Base-by-base conservation (phyloP, 2,329 filamentous ascomycete genomes). In the Bipolaris sorokiniana region DNA sequence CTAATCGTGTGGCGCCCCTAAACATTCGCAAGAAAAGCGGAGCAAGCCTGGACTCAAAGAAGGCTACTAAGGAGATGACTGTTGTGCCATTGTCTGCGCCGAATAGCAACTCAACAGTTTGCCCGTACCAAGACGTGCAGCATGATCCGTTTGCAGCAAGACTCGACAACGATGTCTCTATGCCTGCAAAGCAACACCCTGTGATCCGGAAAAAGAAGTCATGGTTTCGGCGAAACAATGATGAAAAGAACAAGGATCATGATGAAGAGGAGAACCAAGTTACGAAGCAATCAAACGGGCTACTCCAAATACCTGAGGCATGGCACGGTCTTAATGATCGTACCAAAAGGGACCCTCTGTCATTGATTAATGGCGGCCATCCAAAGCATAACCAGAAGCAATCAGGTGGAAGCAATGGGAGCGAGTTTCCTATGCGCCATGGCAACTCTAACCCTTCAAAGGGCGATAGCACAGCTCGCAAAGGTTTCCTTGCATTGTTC, bases 21-120 rank as follows among this genome's bases (percentile, higher is more conserved):
- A 83, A 81, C 47, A 82, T 87, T 40, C 80, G 82, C 46, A 87
- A 87, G 74, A 76, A 76, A 9, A 75, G 71, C 40, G 74, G 73
- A 23, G 68, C 72, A 13, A 72, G 70, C 46, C 64, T 66, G 16
- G 69, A 58, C n/a, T 37, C 48, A 13, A 65, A 74, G 36, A 66
- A 62, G 15, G 45, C 47, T 34, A 58, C 26, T 20, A 62, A 65
- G 16, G 60, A 66, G 7, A 47, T 44, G 10, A 34, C 54, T 34
- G 47, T 60, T 47, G 50, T 65, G 7, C 59, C 64, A 13, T 67
- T 63, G 64, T 52, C 62, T 38, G 61, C 51, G 11, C 60, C 63
- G 47, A 51, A 40, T 7, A 22, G 51, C 7, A 59, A 62, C 7
- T 41, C 54, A 28, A 49, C 61, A 7, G 61, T 69, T 44, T 54